Evolutionary conservation across 257 asterid genomes (phyloP).

Genomic region (Capsicum chinense): DNA sequence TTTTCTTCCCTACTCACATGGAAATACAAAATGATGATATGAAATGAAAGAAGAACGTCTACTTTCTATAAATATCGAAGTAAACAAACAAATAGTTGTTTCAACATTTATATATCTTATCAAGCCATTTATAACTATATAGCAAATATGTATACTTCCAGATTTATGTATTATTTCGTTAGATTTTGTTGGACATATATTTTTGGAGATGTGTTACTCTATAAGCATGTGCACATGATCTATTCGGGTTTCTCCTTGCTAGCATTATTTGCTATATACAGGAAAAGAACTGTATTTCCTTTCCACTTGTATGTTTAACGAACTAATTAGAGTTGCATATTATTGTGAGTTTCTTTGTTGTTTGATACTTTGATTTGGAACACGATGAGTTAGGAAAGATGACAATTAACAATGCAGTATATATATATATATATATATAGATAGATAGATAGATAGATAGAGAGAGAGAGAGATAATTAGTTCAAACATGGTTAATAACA

Average conservation of each 20-base stretch:
- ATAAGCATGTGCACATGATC: slow-evolving; percentile 3
- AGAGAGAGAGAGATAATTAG: background rate
- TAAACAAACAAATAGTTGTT: background rate
- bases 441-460: too few relatives aligned
- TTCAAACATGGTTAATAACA: background rate
- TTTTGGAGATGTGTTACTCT: background rate
- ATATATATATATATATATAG: too few relatives aligned
- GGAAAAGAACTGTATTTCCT: background rate
- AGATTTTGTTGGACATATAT: background rate
- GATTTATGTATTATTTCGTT: background rate
- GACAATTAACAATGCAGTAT: background rate
- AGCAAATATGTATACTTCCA: background rate
- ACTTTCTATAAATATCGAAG: slow-evolving; percentile 17
- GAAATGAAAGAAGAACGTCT: slow-evolving; percentile 20
- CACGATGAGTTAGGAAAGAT: background rate
- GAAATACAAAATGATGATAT: background rate
- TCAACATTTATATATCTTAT: background rate
- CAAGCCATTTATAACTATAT: background rate
- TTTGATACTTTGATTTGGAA: background rate
- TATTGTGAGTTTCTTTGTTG: background rate
- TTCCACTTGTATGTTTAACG: slow-evolving; percentile 11
- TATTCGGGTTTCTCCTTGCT: background rate
- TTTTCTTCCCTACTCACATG: background rate
- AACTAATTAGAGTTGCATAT: background rate
- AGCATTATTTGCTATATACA: background rate